Evolutionary conservation across 306 rosid genomes (phyloP).

Genomic region (Gynostemma pentaphyllum): DNA sequence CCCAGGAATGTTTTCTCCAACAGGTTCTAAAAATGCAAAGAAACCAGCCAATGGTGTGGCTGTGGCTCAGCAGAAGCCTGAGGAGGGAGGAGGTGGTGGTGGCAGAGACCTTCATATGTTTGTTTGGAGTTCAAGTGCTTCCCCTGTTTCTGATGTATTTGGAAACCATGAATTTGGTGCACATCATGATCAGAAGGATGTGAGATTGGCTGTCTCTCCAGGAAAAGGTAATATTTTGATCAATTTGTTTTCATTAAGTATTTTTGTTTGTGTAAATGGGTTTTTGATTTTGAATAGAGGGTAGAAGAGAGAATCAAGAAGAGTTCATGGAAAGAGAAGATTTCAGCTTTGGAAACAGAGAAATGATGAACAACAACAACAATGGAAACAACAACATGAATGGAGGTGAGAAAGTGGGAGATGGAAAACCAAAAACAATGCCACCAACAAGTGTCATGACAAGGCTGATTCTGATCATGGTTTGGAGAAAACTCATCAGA

Average conservation of each 20-base stretch:
- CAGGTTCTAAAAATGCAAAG: slow-evolving; percentile 29
- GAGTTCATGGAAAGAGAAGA: slow-evolving; percentile 59
- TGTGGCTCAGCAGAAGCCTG: slow-evolving; percentile 24
- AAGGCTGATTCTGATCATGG: slow-evolving; percentile 88
- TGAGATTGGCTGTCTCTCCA: slow-evolving; percentile 58
- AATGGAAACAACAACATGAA: slow-evolving; percentile 32
- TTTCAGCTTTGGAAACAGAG: slow-evolving; percentile 79
- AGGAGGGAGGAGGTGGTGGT: no score
- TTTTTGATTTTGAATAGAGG: slow-evolving; percentile 33
- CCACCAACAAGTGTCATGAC: slow-evolving; percentile 92
- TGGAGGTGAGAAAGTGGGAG: slow-evolving; percentile 34
- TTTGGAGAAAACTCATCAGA: slow-evolving; percentile 84
- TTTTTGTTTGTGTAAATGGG: background rate
- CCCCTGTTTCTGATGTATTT: slow-evolving; percentile 80
- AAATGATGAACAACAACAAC: slow-evolving; percentile 32
- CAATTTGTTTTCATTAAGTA: background rate
- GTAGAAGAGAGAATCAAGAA: slow-evolving; percentile 53
- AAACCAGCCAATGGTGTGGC: slow-evolving; percentile 53
- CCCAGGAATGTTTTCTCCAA: slow-evolving; percentile 81
- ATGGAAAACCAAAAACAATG: slow-evolving; percentile 32
- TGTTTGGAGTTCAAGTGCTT: slow-evolving; percentile 84
- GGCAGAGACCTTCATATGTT: slow-evolving; percentile 75
- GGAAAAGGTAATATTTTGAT: slow-evolving; percentile 41
- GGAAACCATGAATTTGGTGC: slow-evolving; percentile 54
- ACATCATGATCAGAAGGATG: slow-evolving; percentile 55